Conservation (phyloP, 1,139 yeast genomes). For the Geotrichum candidum region DNA sequence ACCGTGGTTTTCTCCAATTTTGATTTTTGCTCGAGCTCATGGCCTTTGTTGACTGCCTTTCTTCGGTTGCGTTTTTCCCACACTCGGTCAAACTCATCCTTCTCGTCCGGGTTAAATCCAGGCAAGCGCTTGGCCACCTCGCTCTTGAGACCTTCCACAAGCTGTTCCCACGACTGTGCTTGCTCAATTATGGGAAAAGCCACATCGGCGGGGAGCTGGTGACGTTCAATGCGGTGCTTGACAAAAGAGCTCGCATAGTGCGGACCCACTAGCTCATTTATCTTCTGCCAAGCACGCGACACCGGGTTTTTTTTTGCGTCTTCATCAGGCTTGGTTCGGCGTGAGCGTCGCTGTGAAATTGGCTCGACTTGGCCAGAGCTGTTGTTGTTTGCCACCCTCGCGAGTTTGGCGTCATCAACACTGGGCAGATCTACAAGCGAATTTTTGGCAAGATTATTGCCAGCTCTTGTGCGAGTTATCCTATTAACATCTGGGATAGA, state of each 20-base stretch:
- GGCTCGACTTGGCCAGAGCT: not conserved
- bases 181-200: not conserved
- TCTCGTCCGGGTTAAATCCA: not conserved
- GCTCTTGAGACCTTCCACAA: not conserved
- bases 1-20: not conserved
- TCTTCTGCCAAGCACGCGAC: not conserved
- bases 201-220: not conserved
- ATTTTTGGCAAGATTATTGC: no score
- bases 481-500: no score
- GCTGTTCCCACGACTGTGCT: not conserved
- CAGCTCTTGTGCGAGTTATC: no score
- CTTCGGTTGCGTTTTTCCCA: not conserved
- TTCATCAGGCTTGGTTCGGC: not conserved
- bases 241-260: not conserved
- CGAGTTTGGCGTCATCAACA: not conserved
- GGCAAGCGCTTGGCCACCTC: not conserved
- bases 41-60: not conserved
- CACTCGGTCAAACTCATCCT: not conserved
- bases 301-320: not conserved
- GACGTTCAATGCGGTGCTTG: not conserved
- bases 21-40: not conserved
- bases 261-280: not conserved
- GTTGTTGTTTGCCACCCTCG: not conserved
- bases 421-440: not conserved
- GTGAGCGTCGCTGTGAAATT: not conserved